These are phyloP conservation scores for Oryza rufipogon DNA, from an alignment of 176 grass and related monocot genomes.

Conservation along the genomic window DNA sequence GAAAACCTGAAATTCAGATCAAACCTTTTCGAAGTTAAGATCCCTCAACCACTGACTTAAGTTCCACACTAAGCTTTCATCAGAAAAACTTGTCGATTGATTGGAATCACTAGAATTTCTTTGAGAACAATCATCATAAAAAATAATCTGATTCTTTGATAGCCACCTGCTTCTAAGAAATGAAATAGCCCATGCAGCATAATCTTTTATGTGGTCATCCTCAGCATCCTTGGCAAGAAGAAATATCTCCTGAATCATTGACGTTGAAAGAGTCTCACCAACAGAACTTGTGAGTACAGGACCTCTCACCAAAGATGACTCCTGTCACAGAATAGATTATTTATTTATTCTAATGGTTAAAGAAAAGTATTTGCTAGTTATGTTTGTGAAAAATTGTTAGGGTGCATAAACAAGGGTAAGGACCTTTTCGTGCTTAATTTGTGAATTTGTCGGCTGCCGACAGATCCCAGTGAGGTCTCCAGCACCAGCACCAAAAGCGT, in stretches of 20 bases:
- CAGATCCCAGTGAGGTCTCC: slow-evolving; percentile 60
- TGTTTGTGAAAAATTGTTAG: slow-evolving; percentile 16
- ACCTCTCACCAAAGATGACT: slow-evolving; percentile 64
- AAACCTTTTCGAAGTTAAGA: slow-evolving; percentile 74
- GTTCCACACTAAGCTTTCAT: slow-evolving; percentile 82
- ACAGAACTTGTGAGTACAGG: slow-evolving; percentile 68
- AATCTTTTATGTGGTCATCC: slow-evolving; percentile 68
- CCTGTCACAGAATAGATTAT: slow-evolving; percentile 58
- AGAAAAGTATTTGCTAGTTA: slow-evolving; percentile 24
- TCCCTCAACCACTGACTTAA: slow-evolving; percentile 80
- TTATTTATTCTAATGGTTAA: slow-evolving; percentile 5
- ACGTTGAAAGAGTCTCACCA: slow-evolving; percentile 69
- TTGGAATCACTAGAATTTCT: slow-evolving; percentile 41
- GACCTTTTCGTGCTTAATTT: slow-evolving; percentile 64
- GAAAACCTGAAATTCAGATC: slow-evolving; percentile 28
- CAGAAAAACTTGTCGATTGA: slow-evolving; percentile 61
- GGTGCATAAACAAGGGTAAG: slow-evolving; percentile 28
- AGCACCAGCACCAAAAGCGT: slow-evolving; percentile 81
- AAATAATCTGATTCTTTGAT: slow-evolving; percentile 49
- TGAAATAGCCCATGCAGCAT: slow-evolving; percentile 88
- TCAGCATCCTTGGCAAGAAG: slow-evolving; percentile 80
- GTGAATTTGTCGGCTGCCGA: slow-evolving; percentile 42
- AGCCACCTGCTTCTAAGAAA: slow-evolving; percentile 80
- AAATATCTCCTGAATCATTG: slow-evolving; percentile 88
- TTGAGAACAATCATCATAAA: slow-evolving; percentile 53